A percentile compares a stretch with the other conserved stretches of the same genome.
Evolutionary conservation across 306 rosid species (phyloP).

Genomic region (Pterocarpus santalinus): DNA sequence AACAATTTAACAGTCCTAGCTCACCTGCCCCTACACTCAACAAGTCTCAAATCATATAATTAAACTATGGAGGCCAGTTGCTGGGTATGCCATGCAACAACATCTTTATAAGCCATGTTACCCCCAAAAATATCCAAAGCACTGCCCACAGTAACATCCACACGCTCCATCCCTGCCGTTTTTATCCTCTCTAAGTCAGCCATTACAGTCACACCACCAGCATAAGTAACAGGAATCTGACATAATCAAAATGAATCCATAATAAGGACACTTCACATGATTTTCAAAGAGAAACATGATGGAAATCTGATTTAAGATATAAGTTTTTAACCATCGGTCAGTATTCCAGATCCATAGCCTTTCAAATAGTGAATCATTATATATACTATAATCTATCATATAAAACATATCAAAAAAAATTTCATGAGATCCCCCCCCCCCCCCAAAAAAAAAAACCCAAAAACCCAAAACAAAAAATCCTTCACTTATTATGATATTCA

Average conservation of each 20-base stretch:
- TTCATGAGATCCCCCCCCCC: not conserved
- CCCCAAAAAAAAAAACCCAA: no score
- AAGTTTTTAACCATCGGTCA: not conserved
- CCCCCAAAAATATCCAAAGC: slow-evolving; percentile 92
- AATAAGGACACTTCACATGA: slow-evolving; percentile 11
- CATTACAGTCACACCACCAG: slow-evolving; percentile 91
- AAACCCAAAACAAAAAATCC: not conserved
- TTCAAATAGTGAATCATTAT: not conserved
- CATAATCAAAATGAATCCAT: slow-evolving; percentile 36
- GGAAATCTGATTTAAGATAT: not conserved
- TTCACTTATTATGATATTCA: not conserved
- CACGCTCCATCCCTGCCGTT: slow-evolving; percentile 72
- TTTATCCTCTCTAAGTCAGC: slow-evolving; percentile 85
- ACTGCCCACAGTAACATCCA: slow-evolving; percentile 88
- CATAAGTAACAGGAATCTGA: slow-evolving; percentile 93
- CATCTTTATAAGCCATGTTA: slow-evolving; percentile 67
- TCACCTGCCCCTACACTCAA: not conserved
- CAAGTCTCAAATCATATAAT: slow-evolving; percentile 21
- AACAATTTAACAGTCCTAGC: slow-evolving; percentile 18
- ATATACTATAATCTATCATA: not conserved
- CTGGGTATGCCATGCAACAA: slow-evolving; percentile 83
- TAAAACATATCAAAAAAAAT: not conserved
- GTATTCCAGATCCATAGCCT: not conserved
- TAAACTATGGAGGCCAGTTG: slow-evolving; percentile 59
- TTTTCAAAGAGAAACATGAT: slow-evolving; percentile 24